A percentile compares a stretch with the other conserved stretches of the same genome.
Conservation (phyloP, 345 rosid genomes). For the Moricandia moricandioides region DNA sequence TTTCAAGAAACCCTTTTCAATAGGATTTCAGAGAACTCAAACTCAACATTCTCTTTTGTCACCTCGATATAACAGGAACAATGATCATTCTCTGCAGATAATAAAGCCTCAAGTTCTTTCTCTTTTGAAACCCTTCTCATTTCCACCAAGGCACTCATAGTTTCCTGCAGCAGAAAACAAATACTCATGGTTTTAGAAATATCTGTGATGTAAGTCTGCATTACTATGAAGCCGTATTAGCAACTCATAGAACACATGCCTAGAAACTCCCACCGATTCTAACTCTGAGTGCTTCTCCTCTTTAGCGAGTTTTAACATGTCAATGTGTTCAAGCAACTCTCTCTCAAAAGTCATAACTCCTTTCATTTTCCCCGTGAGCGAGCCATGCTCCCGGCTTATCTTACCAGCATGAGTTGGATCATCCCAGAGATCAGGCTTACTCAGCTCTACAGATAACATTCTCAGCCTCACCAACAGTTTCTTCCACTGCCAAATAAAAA, state of each 20-base stretch:
- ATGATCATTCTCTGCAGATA: constrained; percentile 75
- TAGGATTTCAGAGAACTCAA: constrained; percentile 1
- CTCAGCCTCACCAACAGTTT: constrained; percentile 59
- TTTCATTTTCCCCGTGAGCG: constrained; percentile 64
- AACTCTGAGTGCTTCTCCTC: constrained; percentile 85
- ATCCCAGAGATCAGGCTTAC: constrained; percentile 77
- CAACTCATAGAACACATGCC: constrained; percentile 51
- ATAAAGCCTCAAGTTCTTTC: constrained; percentile 88
- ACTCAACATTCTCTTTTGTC: neutral
- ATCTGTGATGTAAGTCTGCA: neutral
- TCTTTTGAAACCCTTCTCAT: constrained; percentile 83
- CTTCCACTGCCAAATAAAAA: constrained; percentile 91
- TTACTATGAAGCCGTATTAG: neutral
- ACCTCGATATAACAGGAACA: constrained; percentile 91
- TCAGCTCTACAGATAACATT: constrained; percentile 61
- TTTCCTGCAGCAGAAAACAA: constrained; percentile 50
- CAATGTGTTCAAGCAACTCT: constrained; percentile 87
- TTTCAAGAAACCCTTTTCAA: neutral
- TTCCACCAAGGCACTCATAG: constrained; percentile 54
- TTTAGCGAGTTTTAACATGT: constrained; percentile 87
- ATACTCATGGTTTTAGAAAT: constrained; percentile 1
- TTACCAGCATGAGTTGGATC: constrained; percentile 86
- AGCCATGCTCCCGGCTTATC: constrained; percentile 88
- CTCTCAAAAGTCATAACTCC: constrained; percentile 70
- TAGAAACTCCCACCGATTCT: constrained; percentile 85